These are phyloP conservation scores for Penicillium atrosanguineum DNA, from an alignment of 495 filamentous ascomycete genomes.

Conservation along the genomic window DNA sequence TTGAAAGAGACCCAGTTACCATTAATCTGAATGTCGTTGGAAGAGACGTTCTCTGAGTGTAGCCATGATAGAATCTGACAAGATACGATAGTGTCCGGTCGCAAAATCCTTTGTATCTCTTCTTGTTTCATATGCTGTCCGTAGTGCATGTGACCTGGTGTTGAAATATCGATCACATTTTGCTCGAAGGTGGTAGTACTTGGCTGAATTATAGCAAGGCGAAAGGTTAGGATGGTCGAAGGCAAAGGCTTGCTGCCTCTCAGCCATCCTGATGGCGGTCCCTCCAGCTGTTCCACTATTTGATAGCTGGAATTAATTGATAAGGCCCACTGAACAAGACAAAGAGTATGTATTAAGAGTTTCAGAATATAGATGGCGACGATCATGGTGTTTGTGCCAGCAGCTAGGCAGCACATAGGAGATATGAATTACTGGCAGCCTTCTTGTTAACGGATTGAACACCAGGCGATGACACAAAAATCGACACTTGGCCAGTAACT, in stretches of 20 bases:
- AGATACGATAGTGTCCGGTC: constrained; percentile 42
- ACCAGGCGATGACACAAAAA: too few species aligned
- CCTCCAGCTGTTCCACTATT: constrained; percentile 43
- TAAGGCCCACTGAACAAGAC: not conserved
- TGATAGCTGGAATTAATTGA: constrained; percentile 22
- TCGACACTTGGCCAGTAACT: too few species aligned
- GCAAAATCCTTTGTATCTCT: constrained; percentile 49
- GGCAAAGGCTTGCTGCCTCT: constrained; percentile 33
- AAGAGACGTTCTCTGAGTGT: constrained; percentile 39
- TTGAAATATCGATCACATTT: constrained; percentile 59
- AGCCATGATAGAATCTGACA: constrained; percentile 51
- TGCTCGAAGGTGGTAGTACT: constrained; percentile 56
- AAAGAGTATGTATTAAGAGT: constrained; percentile 12
- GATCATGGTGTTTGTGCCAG: not conserved
- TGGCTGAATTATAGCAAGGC: constrained; percentile 53
- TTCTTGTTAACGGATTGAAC: too few species aligned
- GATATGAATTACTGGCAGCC: too few species aligned
- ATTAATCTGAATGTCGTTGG: constrained; percentile 40
- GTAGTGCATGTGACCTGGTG: constrained; percentile 58
- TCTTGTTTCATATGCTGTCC: constrained; percentile 63
- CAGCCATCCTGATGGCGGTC: constrained; percentile 47
- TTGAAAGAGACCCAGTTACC: constrained; percentile 58
- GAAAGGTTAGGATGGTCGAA: constrained; percentile 45
- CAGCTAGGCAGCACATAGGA: too few species aligned
- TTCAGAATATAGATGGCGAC: not conserved